phyloP scores from a whole-genome alignment of 306 rosid genomes.

The Arachis stenosperma region DNA sequence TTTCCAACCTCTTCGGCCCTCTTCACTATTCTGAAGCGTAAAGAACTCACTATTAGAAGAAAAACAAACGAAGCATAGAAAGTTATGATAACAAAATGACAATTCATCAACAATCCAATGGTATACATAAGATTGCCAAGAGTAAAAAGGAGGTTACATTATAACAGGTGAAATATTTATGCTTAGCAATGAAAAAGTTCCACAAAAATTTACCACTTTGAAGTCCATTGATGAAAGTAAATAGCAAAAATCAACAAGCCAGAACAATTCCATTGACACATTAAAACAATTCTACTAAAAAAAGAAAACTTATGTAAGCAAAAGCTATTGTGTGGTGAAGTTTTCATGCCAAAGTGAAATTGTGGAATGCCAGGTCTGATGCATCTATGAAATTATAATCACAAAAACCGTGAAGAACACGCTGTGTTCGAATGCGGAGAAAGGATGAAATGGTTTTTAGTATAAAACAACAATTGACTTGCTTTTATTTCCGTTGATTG shows the following conservation, averaged over 20 bases:
- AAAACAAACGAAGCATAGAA: neutral
- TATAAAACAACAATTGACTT: conserved; percentile 15
- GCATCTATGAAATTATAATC: neutral
- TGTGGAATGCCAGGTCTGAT: neutral
- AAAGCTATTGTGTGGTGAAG: neutral
- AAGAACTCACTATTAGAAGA: conserved; percentile 41
- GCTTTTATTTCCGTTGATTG: neutral
- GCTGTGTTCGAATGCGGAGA: neutral
- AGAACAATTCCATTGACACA: conserved; percentile 1
- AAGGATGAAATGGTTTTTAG: conserved; percentile 1
- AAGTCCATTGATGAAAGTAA: conserved; percentile 26
- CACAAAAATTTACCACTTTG: neutral
- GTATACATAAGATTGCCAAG: conserved; percentile 1
- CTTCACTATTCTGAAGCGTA: conserved; percentile 72
- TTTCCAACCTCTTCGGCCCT: conserved; percentile 64
- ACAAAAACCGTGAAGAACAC: neutral
- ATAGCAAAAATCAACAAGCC: neutral
- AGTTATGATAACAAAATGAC: conserved; percentile 7
- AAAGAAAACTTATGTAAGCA: neutral
- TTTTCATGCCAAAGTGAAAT: conserved; percentile 9
- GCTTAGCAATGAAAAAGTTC: conserved; percentile 29
- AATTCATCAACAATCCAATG: conserved; percentile 10
- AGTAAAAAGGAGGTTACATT: conserved; percentile 17
- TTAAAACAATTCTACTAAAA: conserved; percentile 15
- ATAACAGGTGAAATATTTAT: conserved; percentile 2